These are phyloP conservation scores for Tulasnella sp. DNA, from an alignment of 768 basidiomycete genomes.

Conservation along the genomic window DNA sequence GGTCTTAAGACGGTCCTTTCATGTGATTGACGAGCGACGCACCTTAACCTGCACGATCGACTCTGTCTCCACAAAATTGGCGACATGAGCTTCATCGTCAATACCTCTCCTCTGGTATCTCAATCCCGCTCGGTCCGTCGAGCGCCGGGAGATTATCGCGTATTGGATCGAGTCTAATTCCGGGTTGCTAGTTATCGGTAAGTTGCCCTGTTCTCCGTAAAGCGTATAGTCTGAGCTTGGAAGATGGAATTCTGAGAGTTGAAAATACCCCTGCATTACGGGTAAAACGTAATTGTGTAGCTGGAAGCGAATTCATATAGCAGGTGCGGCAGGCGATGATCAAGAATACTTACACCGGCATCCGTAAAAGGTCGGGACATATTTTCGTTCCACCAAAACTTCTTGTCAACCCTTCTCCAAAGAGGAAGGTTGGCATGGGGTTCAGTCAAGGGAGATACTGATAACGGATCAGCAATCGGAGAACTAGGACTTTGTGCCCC, in stretches of 20 bases:
- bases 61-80: slow-evolving; percentile 95
- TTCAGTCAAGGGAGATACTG: slow-evolving; percentile 45
- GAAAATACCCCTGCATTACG: slow-evolving; percentile 88
- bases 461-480: slow-evolving; percentile 22
- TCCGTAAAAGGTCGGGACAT: slow-evolving; percentile 76
- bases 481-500: slow-evolving; percentile 21
- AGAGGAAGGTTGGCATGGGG: slow-evolving; percentile 68
- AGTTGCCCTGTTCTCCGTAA: slow-evolving; percentile 32
- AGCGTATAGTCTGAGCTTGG: slow-evolving; percentile 18
- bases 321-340: not conserved
- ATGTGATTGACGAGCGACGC: slow-evolving; percentile 21
- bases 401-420: slow-evolving; percentile 79
- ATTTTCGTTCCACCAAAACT: slow-evolving; percentile 97
- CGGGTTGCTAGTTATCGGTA: slow-evolving; percentile 27
- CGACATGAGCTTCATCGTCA: slow-evolving; percentile 85
- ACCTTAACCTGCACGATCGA: slow-evolving; percentile 76
- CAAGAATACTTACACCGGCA: slow-evolving; percentile 50
- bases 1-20: not conserved
- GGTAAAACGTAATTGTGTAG: slow-evolving; percentile 79
- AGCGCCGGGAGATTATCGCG: slow-evolving; percentile 71
- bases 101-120: slow-evolving; percentile 91
- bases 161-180: slow-evolving; percentile 52
- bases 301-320: slow-evolving; percentile 27
- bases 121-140: slow-evolving; percentile 79
- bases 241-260: slow-evolving; percentile 54